Conservation (phyloP, 2,329 filamentous ascomycete genomes). For the Fusarium xylarioides region DNA sequence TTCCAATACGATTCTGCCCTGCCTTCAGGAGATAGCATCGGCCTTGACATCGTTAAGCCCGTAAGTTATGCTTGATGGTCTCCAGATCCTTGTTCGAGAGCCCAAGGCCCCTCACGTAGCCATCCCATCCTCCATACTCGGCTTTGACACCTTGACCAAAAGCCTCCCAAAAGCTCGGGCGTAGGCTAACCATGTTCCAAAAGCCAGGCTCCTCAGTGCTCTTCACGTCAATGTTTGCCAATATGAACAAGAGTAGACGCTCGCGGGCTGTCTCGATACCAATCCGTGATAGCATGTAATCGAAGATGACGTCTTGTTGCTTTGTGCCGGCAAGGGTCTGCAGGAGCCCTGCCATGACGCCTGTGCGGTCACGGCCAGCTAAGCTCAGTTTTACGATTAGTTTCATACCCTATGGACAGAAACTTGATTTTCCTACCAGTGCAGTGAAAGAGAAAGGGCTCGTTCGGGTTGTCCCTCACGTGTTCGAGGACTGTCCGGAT, state of each 20-base stretch:
- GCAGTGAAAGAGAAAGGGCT: slow-evolving; percentile 63
- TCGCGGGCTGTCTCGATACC: slow-evolving; percentile 61
- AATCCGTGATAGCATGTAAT: slow-evolving; percentile 65
- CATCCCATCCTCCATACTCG: slow-evolving; percentile 59
- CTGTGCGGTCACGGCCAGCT: slow-evolving; percentile 66
- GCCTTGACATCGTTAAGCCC: background rate
- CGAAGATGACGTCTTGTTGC: slow-evolving; percentile 53
- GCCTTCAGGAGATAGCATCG: background rate
- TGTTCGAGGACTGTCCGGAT: slow-evolving; percentile 58
- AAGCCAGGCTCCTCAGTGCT: slow-evolving; percentile 58
- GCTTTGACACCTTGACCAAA: slow-evolving; percentile 56
- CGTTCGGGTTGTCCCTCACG: slow-evolving; percentile 55
- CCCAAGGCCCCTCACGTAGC: slow-evolving; percentile 58
- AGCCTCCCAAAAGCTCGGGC: slow-evolving; percentile 54
- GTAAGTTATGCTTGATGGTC: slow-evolving; percentile 58
- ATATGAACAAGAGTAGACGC: slow-evolving; percentile 55
- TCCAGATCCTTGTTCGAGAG: slow-evolving; percentile 57
- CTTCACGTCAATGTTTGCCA: slow-evolving; percentile 48
- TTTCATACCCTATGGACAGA: background rate
- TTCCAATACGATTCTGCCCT: background rate
- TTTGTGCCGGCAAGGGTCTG: slow-evolving; percentile 59
- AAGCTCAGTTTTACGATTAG: background rate
- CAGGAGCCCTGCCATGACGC: slow-evolving; percentile 60
- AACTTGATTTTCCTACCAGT: slow-evolving; percentile 54
- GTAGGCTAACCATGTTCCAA: slow-evolving; percentile 57